Base-by-base conservation (phyloP, 2,329 filamentous ascomycete species). In the Penicillium sclerotigenum region DNA sequence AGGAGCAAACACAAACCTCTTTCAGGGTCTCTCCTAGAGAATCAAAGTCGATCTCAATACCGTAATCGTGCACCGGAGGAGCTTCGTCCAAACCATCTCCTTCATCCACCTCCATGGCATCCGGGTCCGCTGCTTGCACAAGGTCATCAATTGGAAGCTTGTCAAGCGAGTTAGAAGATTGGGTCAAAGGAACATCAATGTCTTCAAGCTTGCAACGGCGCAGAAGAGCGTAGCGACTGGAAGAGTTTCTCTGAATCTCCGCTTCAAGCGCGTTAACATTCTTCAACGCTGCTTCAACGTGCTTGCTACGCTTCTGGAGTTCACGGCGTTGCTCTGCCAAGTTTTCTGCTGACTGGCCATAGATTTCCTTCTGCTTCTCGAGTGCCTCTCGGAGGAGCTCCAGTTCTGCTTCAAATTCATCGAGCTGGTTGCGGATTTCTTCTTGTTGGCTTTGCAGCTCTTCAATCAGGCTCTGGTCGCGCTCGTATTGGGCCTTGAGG, bases 191-290 rank as follows among this genome's bases (percentile, higher is more conserved):
- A 56, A 99, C 83, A 60, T 88, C 86, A 63, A 97, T 90, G 69
- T 97, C 92, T 71, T 97, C 93, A 45, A 99, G 85, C 71, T 95
- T 93, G 79, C 93, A 97, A 59, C 90, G 86, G 68, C 91, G 86
- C 50, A 99, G 82, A 45, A 96, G 78, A 42, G 87, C 87, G 70
- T 96, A 96, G 70, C 94, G 90, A 66, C 85, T 86, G 0, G 91
- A 87, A 56, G 88, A 90, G 68, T 91, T 91, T 67, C 89, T 90
- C 73, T 96, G 91, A 47, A 96, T 86, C 58, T 91, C 88, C 1
- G 88, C 87, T 73, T 97, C 92, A n/a, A 95, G 78, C 6, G 81
- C 83, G 56, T 84, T 86, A 56, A 99, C 89, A 41, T 86, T 86
- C 68, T 89, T 92, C 49, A 89, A 80, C 1, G 82, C 83, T 20